phyloP scores from a whole-genome alignment of 768 basidiomycete genomes.

The Suillus tomentosus region DNA sequence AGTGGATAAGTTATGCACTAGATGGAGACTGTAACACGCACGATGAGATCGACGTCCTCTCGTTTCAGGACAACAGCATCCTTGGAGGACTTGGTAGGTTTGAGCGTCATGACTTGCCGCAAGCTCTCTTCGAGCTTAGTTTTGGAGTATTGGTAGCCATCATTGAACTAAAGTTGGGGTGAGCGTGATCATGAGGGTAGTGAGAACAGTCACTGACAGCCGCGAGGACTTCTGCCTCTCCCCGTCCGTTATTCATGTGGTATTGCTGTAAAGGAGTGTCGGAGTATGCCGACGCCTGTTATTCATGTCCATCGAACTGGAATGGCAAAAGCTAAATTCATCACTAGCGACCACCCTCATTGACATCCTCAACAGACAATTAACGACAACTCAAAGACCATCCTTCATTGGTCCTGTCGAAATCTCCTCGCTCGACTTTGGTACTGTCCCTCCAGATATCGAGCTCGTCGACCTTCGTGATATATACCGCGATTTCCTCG shows the following conservation, averaged over 20 bases:
- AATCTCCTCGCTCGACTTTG: conserved; percentile 87
- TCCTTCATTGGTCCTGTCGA: conserved; percentile 94
- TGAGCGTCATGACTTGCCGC: conserved; percentile 54
- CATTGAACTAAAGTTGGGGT: conserved; percentile 46
- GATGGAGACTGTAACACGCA: conserved; percentile 17
- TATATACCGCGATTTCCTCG: conserved; percentile 93
- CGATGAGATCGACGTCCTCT: conserved; percentile 32
- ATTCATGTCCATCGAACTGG: conserved; percentile 91
- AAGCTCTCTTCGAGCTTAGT: conserved; percentile 36
- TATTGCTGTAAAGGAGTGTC: neutral
- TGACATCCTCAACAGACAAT: conserved; percentile 76
- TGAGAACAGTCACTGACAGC: conserved; percentile 8
- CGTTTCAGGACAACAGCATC: conserved; percentile 23
- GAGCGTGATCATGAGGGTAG: neutral
- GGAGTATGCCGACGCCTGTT: conserved; percentile 4
- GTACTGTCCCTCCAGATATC: conserved; percentile 76
- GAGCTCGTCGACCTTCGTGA: conserved; percentile 92
- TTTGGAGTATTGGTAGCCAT: conserved; percentile 49
- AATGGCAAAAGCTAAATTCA: conserved; percentile 84
- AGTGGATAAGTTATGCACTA: neutral
- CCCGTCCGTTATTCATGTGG: conserved; percentile 15
- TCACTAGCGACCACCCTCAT: conserved; percentile 71
- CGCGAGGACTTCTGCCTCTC: conserved; percentile 22
- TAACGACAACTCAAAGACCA: conserved; percentile 71
- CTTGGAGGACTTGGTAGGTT: conserved; percentile 54